Evolutionary conservation across 2,329 filamentous ascomycete genomes (phyloP), one percentile per base, ranked within the genome.

Genomic region (Exophiala spinifera): DNA sequence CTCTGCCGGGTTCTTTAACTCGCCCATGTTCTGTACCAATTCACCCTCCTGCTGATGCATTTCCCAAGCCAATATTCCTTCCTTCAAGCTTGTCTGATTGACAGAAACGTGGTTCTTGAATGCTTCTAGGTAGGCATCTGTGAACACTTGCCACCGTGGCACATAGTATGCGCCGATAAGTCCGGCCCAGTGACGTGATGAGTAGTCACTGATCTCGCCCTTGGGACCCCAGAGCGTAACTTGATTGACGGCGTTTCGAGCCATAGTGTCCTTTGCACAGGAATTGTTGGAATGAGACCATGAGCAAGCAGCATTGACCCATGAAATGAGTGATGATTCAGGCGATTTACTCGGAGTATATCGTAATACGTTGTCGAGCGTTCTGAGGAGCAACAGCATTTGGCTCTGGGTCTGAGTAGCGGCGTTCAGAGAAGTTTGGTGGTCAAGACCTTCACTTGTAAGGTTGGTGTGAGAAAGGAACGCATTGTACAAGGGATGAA

Each of bases 191-290:
- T 67, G 66, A 64, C 78, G 79, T 3, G 71, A 73, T 3, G 77
- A 76, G 55, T 80, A 80, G 63, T 80, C 78, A 33, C 63, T 70
- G 37, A 80, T 76, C 61, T 79, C 66, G 13, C 74, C 75, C 1
- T 61, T 63, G 0, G 76, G 76, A 0, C 76, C 76, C 77, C 77
- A 80, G 10, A 76, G 67, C 4, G 78, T 79, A 53, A 80, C 67
- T 55, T 79, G 77, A 46, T 79, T 79, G 11, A 74, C 68, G 5
- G 77, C 76, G n/a, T n/a, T n/a, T n/a, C n/a, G n/a, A n/a, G n/a
- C n/a, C n/a, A n/a, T n/a, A n/a, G n/a, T n/a, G n/a, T n/a, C n/a
- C n/a, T n/a, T n/a, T n/a, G n/a, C n/a, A n/a, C n/a, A n/a, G n/a
- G n/a, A n/a, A 43, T 78, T 70, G 63, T 75, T 76, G 51, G 74